Conservation (phyloP, 2,329 filamentous ascomycete species). For the Periconia sp. region DNA sequence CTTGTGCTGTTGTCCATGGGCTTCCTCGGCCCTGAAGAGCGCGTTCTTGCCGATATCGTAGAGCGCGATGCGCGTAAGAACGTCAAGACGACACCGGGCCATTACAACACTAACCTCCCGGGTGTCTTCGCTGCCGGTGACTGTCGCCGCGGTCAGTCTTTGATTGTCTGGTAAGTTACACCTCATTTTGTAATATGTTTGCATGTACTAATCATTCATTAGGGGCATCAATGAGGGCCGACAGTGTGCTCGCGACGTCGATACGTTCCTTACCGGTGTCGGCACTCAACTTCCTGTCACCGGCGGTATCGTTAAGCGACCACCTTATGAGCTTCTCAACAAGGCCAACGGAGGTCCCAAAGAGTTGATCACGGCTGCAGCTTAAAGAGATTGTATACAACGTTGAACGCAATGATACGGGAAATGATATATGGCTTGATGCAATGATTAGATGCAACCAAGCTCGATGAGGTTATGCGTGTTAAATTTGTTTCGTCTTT, state of each 20-base stretch:
- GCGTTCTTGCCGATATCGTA: slow-evolving; percentile 83
- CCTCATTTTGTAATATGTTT: slow-evolving; percentile 34
- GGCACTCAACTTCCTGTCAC: slow-evolving; percentile 83
- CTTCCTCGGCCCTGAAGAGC: slow-evolving; percentile 91
- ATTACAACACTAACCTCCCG: slow-evolving; percentile 85
- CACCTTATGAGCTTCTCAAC: slow-evolving; percentile 71
- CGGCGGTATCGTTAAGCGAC: slow-evolving; percentile 88
- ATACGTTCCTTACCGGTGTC: slow-evolving; percentile 79
- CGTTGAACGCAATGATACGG: slow-evolving; percentile 4
- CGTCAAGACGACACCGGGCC: slow-evolving; percentile 87
- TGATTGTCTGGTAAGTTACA: slow-evolving; percentile 85
- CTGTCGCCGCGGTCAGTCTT: slow-evolving; percentile 89
- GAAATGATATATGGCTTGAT: slow-evolving; percentile 3
- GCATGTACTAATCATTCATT: slow-evolving; percentile 29
- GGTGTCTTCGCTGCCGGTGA: slow-evolving; percentile 95
- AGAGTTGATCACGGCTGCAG: slow-evolving; percentile 47
- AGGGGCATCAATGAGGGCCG: slow-evolving; percentile 98
- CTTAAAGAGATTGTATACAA: slow-evolving; percentile 25
- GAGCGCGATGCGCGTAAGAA: slow-evolving; percentile 95
- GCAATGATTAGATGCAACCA: slow-evolving; percentile 13
- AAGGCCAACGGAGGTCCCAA: slow-evolving; percentile 46
- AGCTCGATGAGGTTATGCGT: slow-evolving; percentile 14
- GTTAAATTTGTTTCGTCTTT: slow-evolving; percentile 17
- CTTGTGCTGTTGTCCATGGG: slow-evolving; percentile 96
- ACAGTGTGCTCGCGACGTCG: slow-evolving; percentile 89